Evolutionary conservation across 1,284 basidiomycete species (phyloP), one percentile per base, ranked within the genome.

Genomic region (Porogramme epimiltina): DNA sequence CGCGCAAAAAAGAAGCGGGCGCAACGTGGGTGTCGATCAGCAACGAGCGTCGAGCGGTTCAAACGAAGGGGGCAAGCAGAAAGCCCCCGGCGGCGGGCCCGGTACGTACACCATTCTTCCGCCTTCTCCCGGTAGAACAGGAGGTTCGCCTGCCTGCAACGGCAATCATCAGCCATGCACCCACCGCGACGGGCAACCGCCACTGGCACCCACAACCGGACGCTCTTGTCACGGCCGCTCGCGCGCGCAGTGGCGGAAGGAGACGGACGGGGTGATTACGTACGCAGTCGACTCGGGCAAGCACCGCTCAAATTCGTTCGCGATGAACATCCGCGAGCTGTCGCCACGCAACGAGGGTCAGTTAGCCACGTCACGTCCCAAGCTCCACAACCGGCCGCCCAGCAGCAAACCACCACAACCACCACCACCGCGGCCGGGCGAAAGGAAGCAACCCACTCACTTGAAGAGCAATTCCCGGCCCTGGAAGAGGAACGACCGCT

Each of bases 381-480:
- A n/a, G n/a, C n/a, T n/a, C n/a, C 4, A 28, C 9, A 19, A 22
- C 34, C 25, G 39, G 41, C 28, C 47, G 26, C 39, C 45, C 37
- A 23, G 54, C 42, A n/a, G n/a, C n/a, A n/a, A n/a, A 39, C 33
- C 39, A 13, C 24, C n/a, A 25, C 41, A 38, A 26, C 41, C 15
- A 31, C 28, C 8, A 6, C 28, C 8, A 31, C 28, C 13, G 9
- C 34, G 34, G 6, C n/a, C 16, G 9, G 13, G 16, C 34, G 34
- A 37, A 5, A 6, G 34, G 13, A 10, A 6, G 9, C 13, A 10
- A 6, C 9, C 9, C 20, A 70, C 85, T 66, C 64, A 89, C 88
- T 88, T 89, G 74, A 89, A 89, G 34, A 89, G 72, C 62, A 81
- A 85, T 61, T 90, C 89, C 45, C 87, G 74, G 38, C 84, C 87